Base-by-base conservation (phyloP, 352 stramenopile species). In the Phytophthora cactorum region DNA sequence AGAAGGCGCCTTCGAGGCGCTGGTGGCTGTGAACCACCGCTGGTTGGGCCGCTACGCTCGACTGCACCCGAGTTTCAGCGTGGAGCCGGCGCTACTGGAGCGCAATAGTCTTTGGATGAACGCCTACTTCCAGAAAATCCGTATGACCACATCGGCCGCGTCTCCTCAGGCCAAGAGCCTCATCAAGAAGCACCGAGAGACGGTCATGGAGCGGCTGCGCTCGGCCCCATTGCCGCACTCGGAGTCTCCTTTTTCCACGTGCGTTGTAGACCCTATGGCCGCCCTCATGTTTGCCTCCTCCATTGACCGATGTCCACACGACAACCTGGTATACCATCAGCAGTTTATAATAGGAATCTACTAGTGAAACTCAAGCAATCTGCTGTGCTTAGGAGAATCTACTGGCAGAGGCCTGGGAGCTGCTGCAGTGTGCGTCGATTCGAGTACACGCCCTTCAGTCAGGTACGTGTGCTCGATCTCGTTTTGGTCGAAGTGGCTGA, bases 31-130 rank as follows among this genome's bases (percentile, higher is more conserved):
- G 43, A 94, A 94, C 68, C 82, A 78, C 55, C 78, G 78, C 29
- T 94, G 86, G 86, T 71, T 94, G 29, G 64, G 76, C 11, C 75
- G 74, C 61, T 94, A 88, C 28, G 83, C 82, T 52, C 74, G 80
- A 14, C 61, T 82, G 47, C 74, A 92, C 55, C 70, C 81, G 44
- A 79, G 69, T 6, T 90, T 89, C 57, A 73, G 78, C 57, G 73
- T 90, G 63, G 77, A 85, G 49, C 68, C 70, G 15, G 53, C 77
- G 46, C 69, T 91, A 38, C 68, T 94, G 17, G 78, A 88, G 61
- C 86, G 77, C 63, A 86, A 88, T 53, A 91, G 79, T 29, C 70
- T 92, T 59, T 94, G 86, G 86, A 88, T 94, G 75, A 94, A 94
- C 59, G 72, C 82, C 27, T 84, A 81, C 69, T 94, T 94, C 69